These are phyloP conservation scores for Stellera chamaejasme DNA, from an alignment of 345 rosid genomes.

Conservation along the genomic window DNA sequence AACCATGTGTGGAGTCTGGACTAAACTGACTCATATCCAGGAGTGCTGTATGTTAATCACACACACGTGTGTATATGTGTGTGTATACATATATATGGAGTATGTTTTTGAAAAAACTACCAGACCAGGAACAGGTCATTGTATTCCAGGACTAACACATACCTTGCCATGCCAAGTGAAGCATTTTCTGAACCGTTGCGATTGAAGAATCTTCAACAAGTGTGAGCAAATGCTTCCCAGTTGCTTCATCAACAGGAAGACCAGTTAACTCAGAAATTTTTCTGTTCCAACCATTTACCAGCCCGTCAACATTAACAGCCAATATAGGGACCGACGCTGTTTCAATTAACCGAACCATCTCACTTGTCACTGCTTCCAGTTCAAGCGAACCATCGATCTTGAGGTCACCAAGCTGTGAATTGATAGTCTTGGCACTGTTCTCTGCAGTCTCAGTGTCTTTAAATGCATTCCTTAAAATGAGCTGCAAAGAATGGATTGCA, in stretches of 20 bases:
- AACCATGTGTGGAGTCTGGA: too few relatives aligned
- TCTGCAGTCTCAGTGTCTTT: constrained; percentile 48
- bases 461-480: constrained; percentile 73
- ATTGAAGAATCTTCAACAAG: constrained; percentile 81
- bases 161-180: constrained; percentile 78
- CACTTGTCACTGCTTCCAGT: constrained; percentile 90
- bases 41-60: too few relatives aligned
- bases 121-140: too few relatives aligned
- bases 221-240: constrained; percentile 74
- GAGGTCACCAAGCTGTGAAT: constrained; percentile 63
- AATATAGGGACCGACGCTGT: constrained; percentile 87
- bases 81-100: too few relatives aligned
- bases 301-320: constrained; percentile 86
- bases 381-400: constrained; percentile 78
- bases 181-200: constrained; percentile 52
- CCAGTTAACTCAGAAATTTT: constrained; percentile 85
- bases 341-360: constrained; percentile 93
- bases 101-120: too few relatives aligned
- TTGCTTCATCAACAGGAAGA: constrained; percentile 74
- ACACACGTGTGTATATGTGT: too few relatives aligned
- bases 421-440: constrained; percentile 35
- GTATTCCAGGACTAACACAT: constrained; percentile 17
- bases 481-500: constrained; percentile 95
- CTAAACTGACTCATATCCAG: too few relatives aligned
- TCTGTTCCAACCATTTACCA: constrained; percentile 89